Conservation (phyloP, 1,284 basidiomycete species). For the Paramarasmius palmivorus region DNA sequence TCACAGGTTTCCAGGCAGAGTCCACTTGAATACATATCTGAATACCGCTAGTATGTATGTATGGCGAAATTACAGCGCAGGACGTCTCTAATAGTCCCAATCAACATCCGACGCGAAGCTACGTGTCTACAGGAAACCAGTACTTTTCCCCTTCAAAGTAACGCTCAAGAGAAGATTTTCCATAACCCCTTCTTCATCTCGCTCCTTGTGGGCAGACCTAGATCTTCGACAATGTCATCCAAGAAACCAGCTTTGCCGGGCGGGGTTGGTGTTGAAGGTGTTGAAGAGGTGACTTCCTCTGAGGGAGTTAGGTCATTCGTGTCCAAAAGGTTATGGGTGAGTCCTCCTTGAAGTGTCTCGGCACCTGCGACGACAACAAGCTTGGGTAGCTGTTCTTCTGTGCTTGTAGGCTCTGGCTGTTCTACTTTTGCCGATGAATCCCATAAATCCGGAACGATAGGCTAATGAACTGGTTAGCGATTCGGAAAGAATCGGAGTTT, state of each 20-base stretch:
- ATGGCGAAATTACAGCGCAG: neutral
- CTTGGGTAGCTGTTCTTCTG: constrained; percentile 52
- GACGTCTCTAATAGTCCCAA: neutral
- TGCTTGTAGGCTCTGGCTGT: constrained; percentile 21
- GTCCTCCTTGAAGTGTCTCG: constrained; percentile 64
- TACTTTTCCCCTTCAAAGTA: neutral
- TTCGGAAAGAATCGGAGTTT: constrained; percentile 9
- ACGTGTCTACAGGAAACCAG: neutral
- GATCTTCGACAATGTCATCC: constrained; percentile 45
- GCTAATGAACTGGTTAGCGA: constrained; percentile 39
- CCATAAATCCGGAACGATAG: constrained; percentile 75
- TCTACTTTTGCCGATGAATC: constrained; percentile 49
- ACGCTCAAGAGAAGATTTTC: constrained; percentile 25
- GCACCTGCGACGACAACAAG: constrained; percentile 72
- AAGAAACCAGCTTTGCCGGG: constrained; percentile 33
- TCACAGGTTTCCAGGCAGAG: neutral
- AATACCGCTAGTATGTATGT: no score
- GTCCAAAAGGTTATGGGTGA: constrained; percentile 59
- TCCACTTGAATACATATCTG: neutral
- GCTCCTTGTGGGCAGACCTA: constrained; percentile 39
- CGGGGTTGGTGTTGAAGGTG: neutral
- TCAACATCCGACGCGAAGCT: neutral
- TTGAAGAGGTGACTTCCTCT: neutral
- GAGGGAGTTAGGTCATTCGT: constrained; percentile 15
- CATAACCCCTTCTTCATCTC: constrained; percentile 32